Conservation (phyloP, 2,329 filamentous ascomycete genomes). For the Trichoderma afroharzianum region DNA sequence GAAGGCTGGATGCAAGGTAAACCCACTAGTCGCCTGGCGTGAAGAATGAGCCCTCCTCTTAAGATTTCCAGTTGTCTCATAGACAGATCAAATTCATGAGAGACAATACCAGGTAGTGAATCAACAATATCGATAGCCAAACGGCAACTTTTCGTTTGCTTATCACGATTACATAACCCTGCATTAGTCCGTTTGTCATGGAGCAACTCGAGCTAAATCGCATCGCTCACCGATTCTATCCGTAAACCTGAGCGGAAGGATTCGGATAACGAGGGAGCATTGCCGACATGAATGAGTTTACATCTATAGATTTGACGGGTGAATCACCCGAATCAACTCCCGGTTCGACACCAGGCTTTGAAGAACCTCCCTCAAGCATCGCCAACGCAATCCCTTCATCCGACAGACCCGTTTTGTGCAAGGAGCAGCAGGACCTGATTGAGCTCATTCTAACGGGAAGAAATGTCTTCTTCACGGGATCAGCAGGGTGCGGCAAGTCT, state of each 20-base stretch:
- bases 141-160: too few species aligned
- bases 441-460: constrained; percentile 46
- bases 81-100: too few species aligned
- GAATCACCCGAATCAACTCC: neutral
- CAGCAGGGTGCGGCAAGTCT: constrained; percentile 46
- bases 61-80: too few species aligned
- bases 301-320: neutral
- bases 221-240: neutral
- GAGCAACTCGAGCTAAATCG: neutral
- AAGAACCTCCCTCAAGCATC: neutral
- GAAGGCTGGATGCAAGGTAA: too few species aligned
- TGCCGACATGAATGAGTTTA: neutral
- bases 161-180: too few species aligned
- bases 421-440: constrained; percentile 27
- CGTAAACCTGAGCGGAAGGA: neutral
- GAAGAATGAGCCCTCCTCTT: too few species aligned
- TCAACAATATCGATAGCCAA: too few species aligned
- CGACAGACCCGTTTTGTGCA: neutral
- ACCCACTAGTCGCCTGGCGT: too few species aligned
- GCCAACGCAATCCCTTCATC: neutral
- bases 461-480: constrained; percentile 64
- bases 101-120: too few species aligned
- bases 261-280: neutral
- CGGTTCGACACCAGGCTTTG: neutral
- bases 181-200: too few species aligned